phyloP scores from a whole-genome alignment of 306 rosid species.

The barrel medic (Medicago truncatula) region DNA sequence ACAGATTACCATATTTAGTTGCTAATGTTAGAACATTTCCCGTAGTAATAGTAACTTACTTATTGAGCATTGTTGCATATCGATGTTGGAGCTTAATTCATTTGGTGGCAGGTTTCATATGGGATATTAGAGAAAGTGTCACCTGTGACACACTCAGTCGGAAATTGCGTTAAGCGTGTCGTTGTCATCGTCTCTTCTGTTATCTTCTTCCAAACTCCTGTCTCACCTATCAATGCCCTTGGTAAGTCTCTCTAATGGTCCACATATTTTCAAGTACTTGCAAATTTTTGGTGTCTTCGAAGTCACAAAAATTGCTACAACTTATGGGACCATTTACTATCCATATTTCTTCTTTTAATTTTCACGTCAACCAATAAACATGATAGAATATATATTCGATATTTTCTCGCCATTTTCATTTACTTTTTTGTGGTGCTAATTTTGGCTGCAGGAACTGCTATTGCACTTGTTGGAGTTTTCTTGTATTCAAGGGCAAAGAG shows the following conservation, averaged over 20 bases:
- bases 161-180: conserved; percentile 76
- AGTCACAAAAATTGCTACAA: neutral
- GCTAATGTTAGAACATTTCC: neutral
- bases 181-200: conserved; percentile 70
- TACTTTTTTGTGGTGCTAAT: neutral
- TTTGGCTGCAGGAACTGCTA: conserved; percentile 64
- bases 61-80: neutral
- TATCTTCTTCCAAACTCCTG: conserved; percentile 68
- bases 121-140: conserved; percentile 69
- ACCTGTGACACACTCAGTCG: conserved; percentile 78
- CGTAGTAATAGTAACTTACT: neutral
- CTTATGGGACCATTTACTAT: neutral
- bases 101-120: conserved; percentile 66
- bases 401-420: neutral
- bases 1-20: too few relatives aligned
- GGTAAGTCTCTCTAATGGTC: conserved; percentile 51
- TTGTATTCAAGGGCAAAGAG: conserved; percentile 70
- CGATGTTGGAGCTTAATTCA: conserved; percentile 2
- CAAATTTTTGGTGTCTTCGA: conserved; percentile 9
- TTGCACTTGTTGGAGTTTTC: conserved; percentile 76
- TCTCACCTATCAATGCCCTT: conserved; percentile 54
- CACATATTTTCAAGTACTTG: neutral
- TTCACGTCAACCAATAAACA: too few relatives aligned
- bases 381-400: too few relatives aligned
- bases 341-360: too few relatives aligned